Conservation (phyloP, 1,284 basidiomycete species). For the Pseudozyma thailandica region DNA sequence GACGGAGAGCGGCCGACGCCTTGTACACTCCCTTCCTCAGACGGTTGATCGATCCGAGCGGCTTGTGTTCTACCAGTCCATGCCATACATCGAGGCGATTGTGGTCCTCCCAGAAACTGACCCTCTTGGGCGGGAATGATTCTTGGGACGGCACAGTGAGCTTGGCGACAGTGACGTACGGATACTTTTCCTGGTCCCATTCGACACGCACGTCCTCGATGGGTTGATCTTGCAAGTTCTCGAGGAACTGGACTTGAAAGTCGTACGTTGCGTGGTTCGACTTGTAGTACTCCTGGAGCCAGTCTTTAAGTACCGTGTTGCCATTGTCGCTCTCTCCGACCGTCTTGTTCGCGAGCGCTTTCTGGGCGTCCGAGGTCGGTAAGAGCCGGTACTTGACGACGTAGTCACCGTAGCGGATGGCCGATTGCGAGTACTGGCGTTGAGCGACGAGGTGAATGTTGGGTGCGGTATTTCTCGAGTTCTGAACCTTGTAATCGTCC, state of each 20-base stretch:
- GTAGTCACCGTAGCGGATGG: constrained; percentile 58
- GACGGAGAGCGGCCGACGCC: constrained; percentile 27
- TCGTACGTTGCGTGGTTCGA: constrained; percentile 48
- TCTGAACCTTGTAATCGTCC: constrained; percentile 54
- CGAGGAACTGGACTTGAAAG: constrained; percentile 57
- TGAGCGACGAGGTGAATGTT: constrained; percentile 51
- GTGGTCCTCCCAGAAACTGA: constrained; percentile 58
- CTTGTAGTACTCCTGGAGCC: constrained; percentile 37
- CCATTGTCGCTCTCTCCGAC: constrained; percentile 34
- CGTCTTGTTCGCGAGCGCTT: constrained; percentile 22
- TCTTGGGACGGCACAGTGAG: constrained; percentile 55
- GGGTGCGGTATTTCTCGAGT: constrained; percentile 49
- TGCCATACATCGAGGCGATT: constrained; percentile 60
- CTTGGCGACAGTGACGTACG: constrained; percentile 53
- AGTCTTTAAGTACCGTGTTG: constrained; percentile 36
- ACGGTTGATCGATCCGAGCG: constrained; percentile 57
- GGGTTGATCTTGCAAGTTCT: constrained; percentile 57
- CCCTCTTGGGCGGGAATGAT: constrained; percentile 44
- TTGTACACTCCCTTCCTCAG: constrained; percentile 54
- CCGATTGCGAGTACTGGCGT: constrained; percentile 56
- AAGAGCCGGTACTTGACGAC: constrained; percentile 59
- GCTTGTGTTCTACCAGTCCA: constrained; percentile 50
- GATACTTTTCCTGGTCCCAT: constrained; percentile 59
- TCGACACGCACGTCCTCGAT: constrained; percentile 52
- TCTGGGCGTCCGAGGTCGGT: constrained; percentile 41